Base-by-base conservation (phyloP, 768 basidiomycete species). In the Xanthoconium stramineum region DNA sequence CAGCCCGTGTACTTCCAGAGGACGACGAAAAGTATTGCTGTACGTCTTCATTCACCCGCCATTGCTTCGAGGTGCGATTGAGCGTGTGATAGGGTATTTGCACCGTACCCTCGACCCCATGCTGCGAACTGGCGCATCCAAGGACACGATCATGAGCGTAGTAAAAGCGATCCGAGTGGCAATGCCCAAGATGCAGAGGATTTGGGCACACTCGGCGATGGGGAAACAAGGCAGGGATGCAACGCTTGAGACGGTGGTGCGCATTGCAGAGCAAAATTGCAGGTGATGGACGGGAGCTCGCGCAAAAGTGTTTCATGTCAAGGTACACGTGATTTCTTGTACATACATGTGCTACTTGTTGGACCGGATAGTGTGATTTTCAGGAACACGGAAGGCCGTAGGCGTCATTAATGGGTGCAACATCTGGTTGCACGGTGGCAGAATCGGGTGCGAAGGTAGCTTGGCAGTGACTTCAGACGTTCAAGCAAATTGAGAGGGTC, bases 161-260 rank as follows among this genome's bases (percentile, higher is more conserved):
- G 24, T 32, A 11, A 10, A 19, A 6, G 3, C 8, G 14, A 40
- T 42, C 32, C 28, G 33, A 30, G 28, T 6, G 10, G 15, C 32
- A 9, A 52, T 52, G 24, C 46, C 36, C 46, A 40, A 47, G 42
- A 61, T 52, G 59, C 33, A 49, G 32, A 13, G 20, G 2, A 45
- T 56, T 30, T 52, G 33, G 53, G 46, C 17, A 4, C 17, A 33
- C 17, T 61, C 42, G 17, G 46, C 42, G 29, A 33, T 51, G 45
- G 53, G 19, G 39, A 56, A 50, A 32, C 52, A 60, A 28, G 48
- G n/a, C 0, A 55, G 39, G 39, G 46, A 48, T 17, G 11, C 17
- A 35, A 35, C 39, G 33, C 30, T 46, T 6, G 36, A 36, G 15
- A 5, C 0, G 48, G 20, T 15, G 17, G 12, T 56, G 36, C 40